phyloP scores from a whole-genome alignment of 148 eudicot species.

The Cornus suecica region DNA sequence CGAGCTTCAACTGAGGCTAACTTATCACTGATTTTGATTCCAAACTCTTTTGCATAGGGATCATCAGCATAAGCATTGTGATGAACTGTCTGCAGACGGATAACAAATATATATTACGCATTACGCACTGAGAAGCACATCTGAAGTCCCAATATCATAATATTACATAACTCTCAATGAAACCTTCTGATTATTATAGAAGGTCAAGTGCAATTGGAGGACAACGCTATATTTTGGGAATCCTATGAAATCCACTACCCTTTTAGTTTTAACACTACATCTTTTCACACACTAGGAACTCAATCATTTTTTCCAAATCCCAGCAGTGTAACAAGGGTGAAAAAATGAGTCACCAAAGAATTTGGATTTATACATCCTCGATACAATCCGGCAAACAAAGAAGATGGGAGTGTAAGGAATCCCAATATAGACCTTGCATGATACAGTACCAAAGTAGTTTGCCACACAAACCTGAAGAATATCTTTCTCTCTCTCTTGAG shows the following conservation, averaged over 20 bases:
- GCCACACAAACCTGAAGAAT: constrained; percentile 56
- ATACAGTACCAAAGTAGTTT: not conserved
- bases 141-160: not conserved
- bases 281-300: too few relatives aligned
- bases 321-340: too few relatives aligned
- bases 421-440: not conserved
- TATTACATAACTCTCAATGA: not conserved
- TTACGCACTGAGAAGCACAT: not conserved
- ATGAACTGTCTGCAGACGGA: constrained; percentile 57
- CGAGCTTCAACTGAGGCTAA: constrained; percentile 81
- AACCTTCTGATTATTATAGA: not conserved
- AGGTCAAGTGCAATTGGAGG: too few relatives aligned
- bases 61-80: constrained; percentile 73
- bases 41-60: constrained; percentile 75
- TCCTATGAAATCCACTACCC: too few relatives aligned
- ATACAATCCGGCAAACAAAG: not conserved
- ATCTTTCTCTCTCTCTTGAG: constrained; percentile 64
- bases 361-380: not conserved
- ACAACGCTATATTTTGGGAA: too few relatives aligned
- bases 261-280: too few relatives aligned
- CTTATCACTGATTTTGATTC: constrained; percentile 64
- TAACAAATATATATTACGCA: not conserved
- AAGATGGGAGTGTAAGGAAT: not conserved
- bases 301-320: too few relatives aligned
- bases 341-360: not conserved